Conservation (phyloP, 1,284 basidiomycete genomes). For the Trametes pubescens region DNA sequence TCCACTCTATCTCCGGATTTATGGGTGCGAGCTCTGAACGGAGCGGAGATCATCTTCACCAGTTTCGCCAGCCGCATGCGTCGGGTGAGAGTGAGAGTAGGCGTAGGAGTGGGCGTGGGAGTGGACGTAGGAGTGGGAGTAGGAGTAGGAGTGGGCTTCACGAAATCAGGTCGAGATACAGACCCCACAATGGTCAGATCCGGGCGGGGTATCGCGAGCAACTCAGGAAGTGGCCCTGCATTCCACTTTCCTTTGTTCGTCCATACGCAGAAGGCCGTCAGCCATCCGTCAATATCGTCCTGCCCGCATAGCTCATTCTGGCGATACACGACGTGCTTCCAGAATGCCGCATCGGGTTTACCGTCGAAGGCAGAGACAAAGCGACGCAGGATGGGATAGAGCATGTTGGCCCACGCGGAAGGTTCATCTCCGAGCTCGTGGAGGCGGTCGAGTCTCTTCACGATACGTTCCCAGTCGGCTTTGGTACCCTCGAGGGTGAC, state of each 20-base stretch:
- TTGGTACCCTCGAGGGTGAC: constrained; percentile 54
- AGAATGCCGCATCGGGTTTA: constrained; percentile 46
- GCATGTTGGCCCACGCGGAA: constrained; percentile 44
- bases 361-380: constrained; percentile 49
- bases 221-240: constrained; percentile 30
- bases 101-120: too few species aligned
- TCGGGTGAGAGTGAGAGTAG: too few species aligned
- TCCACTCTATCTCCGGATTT: background rate
- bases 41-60: background rate
- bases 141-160: too few species aligned
- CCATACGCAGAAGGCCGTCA: constrained; percentile 52
- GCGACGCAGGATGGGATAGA: constrained; percentile 45
- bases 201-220: background rate
- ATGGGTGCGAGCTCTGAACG: background rate
- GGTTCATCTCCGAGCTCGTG: constrained; percentile 46
- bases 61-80: background rate
- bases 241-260: constrained; percentile 39
- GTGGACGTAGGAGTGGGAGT: too few species aligned
- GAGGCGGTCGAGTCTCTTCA: constrained; percentile 46
- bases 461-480: constrained; percentile 47
- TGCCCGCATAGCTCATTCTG: constrained; percentile 29
- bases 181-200: background rate
- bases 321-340: constrained; percentile 42
- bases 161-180: too few species aligned
- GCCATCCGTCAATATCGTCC: constrained; percentile 45